Conservation (phyloP, 2,329 filamentous ascomycete species). For the Fusarium aywerte region DNA sequence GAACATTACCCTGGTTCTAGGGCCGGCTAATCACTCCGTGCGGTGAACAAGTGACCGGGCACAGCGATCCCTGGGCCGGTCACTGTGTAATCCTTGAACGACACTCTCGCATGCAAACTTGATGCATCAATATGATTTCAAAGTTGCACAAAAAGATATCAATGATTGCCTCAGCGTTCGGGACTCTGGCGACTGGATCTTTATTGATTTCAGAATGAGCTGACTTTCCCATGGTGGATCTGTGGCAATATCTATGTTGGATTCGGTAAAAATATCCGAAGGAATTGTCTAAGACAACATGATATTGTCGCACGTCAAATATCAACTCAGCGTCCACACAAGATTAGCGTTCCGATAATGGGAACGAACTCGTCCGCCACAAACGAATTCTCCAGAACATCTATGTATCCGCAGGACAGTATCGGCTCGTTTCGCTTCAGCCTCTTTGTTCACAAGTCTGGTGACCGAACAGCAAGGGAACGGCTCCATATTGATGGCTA, state of each 20-base stretch:
- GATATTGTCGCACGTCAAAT: slow-evolving; percentile 6
- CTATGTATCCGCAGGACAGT: slow-evolving; percentile 3
- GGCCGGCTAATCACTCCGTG: slow-evolving; percentile 7
- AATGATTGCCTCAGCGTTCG: neutral
- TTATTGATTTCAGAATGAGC: neutral
- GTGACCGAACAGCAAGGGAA: slow-evolving; percentile 39
- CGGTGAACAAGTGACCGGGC: slow-evolving; percentile 15
- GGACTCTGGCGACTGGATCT: neutral
- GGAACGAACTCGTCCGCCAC: slow-evolving; percentile 24
- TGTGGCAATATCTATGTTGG: neutral
- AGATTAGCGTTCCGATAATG: slow-evolving; percentile 24
- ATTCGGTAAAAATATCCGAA: slow-evolving; percentile 17
- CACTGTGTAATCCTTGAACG: slow-evolving; percentile 6
- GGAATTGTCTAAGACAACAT: slow-evolving; percentile 9
- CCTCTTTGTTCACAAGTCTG: slow-evolving; percentile 41
- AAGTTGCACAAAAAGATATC: slow-evolving; percentile 1
- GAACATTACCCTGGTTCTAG: slow-evolving; percentile 33
- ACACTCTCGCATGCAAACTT: neutral
- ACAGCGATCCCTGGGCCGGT: slow-evolving; percentile 9
- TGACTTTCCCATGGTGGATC: slow-evolving; percentile 6
- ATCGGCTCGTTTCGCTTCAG: slow-evolving; percentile 12
- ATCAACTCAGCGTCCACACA: slow-evolving; percentile 11
- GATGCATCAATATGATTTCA: neutral
- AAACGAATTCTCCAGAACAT: slow-evolving; percentile 13
- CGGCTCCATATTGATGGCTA: slow-evolving; percentile 42